Base-by-base conservation (phyloP, 192 early-diverging fungal species). In the Lobosporangium transversale region DNA sequence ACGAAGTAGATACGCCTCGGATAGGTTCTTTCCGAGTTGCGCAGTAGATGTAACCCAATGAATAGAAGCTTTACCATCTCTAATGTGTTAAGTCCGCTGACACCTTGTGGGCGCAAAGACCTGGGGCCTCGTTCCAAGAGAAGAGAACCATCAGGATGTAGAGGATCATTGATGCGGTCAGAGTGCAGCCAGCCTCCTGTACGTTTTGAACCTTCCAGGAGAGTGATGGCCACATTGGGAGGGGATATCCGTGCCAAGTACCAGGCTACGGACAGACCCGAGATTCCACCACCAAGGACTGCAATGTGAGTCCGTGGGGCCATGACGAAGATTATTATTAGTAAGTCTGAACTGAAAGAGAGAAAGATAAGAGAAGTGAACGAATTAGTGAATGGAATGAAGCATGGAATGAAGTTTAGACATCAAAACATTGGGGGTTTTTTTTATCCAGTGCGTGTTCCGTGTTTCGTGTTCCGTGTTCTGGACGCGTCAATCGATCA, bases 221-320 rank as follows among this genome's bases (percentile, higher is more conserved):
- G 66, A 7, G 84, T 85, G 23, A 99, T 85, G n/a, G 85, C 66
- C 10, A 83, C 81, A 44, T 65, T 64, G 23, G 68, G 9, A 2
- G 85, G 70, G 6, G 66, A 58, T 24, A 66, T 62, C 30, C 81
- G 81, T 8, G 92, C 76, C 18, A 94, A 79, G 79, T 91, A 92
- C 86, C 89, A 95, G 4, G 94, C 94, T 3, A 93, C 82, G 40
- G 90, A 88, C 18, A 98, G 88, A 15, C 95, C 95, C 21, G 91
- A 90, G 68, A 99, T 92, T 30, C 97, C 97, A 32, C 94, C 95
- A 33, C 97, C 97, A 6, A 98, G 80, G n/a, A 98, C 89, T 7
- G 87, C 86, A 66, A 94, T 82, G 49, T 69, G 71, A 9, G 70
- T 69, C 53, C 66, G 53, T 24, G 79, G 62, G 24, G 79, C 18